These are phyloP conservation scores for Balakata baccata DNA, from an alignment of 345 rosid species.

Conservation along the genomic window DNA sequence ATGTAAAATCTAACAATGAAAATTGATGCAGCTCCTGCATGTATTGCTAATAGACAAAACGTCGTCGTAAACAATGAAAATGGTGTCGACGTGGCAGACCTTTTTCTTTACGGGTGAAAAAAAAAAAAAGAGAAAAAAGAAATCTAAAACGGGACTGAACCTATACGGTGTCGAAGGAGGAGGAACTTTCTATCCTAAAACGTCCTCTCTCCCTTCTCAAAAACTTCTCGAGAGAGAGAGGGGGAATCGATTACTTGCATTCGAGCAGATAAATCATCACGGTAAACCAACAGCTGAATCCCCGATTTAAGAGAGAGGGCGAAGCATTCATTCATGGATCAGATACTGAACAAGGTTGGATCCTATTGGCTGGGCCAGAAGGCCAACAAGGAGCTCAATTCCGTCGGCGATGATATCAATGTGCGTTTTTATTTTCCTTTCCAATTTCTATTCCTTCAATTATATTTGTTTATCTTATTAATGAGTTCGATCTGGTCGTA, in stretches of 20 bases:
- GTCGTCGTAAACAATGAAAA: too few species aligned
- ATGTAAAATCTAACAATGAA: too few species aligned
- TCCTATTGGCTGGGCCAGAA: slow-evolving; percentile 72
- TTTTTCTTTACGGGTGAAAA: too few species aligned
- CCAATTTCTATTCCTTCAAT: background rate
- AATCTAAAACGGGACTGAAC: too few species aligned
- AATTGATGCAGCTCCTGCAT: too few species aligned
- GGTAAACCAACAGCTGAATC: background rate
- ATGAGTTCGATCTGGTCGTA: slow-evolving; percentile 6
- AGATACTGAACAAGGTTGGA: slow-evolving; percentile 81
- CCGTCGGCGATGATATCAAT: slow-evolving; percentile 81
- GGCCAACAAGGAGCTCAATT: slow-evolving; percentile 75
- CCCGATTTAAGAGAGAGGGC: background rate
- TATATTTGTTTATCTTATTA: background rate
- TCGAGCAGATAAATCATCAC: background rate
- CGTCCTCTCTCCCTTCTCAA: background rate
- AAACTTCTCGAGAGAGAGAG: background rate
- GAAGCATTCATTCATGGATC: slow-evolving; percentile 54
- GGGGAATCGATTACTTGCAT: background rate
- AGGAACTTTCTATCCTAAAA: background rate
- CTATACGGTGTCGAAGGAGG: background rate
- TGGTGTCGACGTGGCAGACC: too few species aligned
- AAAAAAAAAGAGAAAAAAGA: too few species aligned
- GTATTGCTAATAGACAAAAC: too few species aligned
- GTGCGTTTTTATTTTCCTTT: slow-evolving; percentile 28